Evolutionary conservation across 2,329 filamentous ascomycete genomes (phyloP).

Genomic region (Emergomyces africanus): DNA sequence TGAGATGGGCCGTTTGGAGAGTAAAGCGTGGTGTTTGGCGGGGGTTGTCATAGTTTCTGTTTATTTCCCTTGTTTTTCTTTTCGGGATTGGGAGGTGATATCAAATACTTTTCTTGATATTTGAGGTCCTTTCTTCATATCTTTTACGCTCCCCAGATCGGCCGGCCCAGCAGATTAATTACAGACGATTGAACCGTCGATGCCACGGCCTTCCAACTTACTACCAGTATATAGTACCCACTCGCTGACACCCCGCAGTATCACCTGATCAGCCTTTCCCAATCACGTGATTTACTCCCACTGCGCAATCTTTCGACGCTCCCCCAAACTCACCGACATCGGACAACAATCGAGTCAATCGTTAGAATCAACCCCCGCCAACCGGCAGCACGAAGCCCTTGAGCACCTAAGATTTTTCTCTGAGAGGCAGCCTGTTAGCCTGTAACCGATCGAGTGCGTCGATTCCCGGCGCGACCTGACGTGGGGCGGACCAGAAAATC

Average conservation of each 20-base stretch:
- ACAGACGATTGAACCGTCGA: no score
- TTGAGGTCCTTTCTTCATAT: not conserved
- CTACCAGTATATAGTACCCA: no score
- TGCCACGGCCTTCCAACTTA: no score
- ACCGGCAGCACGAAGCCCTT: not conserved
- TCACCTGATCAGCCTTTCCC: not conserved
- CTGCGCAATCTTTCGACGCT: not conserved
- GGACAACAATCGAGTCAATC: not conserved
- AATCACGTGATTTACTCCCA: not conserved
- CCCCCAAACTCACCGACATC: not conserved
- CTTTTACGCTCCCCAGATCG: not conserved
- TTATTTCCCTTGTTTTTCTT: not conserved
- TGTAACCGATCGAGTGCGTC: not conserved
- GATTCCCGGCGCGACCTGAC: not conserved
- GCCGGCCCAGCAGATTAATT: no score
- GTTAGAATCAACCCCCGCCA: not conserved
- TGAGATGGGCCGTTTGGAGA: constrained; percentile 6
- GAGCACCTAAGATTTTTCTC: not conserved
- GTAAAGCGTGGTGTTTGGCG: not conserved
- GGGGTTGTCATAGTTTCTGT: not conserved
- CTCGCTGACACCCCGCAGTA: not conserved
- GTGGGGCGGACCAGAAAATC: not conserved
- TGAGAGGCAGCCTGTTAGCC: not conserved
- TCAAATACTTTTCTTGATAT: not conserved
- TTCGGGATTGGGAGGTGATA: no score